These are phyloP conservation scores for Pinus tabuliformis DNA, from an alignment of 75 land plant species.

Conservation along the genomic window DNA sequence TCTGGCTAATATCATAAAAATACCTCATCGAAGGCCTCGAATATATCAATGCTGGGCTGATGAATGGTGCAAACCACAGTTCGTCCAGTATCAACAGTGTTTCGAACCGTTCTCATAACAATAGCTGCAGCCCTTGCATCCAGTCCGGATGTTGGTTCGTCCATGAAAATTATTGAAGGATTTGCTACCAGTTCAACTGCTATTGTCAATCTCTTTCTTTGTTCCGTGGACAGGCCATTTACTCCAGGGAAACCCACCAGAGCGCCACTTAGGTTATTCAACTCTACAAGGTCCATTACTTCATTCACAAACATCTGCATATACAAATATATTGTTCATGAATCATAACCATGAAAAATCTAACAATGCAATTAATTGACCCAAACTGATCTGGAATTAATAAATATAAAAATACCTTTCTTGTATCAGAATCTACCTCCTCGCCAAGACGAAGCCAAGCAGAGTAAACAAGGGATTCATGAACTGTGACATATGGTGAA, in stretches of 20 bases:
- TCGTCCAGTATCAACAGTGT: too few relatives aligned
- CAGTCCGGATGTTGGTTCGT: too few relatives aligned
- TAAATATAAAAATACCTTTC: background rate
- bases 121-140: slow-evolving; percentile 3
- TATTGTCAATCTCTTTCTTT: slow-evolving; percentile 27
- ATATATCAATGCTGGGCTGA: slow-evolving; percentile 43
- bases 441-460: too few relatives aligned
- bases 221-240: slow-evolving; percentile 14
- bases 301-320: slow-evolving; percentile 12
- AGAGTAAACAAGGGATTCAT: too few relatives aligned
- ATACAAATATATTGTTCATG: slow-evolving; percentile 16
- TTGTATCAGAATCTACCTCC: too few relatives aligned
- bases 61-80: too few relatives aligned
- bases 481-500: too few relatives aligned
- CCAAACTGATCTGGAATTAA: background rate
- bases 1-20: too few relatives aligned
- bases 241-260: slow-evolving; percentile 17
- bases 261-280: slow-evolving; percentile 10
- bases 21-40: slow-evolving; percentile 74
- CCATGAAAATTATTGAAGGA: too few relatives aligned
- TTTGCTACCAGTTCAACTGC: background rate
- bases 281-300: slow-evolving; percentile 8
- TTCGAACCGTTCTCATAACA: slow-evolving; percentile 20
- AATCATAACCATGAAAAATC: too few relatives aligned
- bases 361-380: background rate